Base-by-base conservation (phyloP, 208 protist species). In the Wallacemonas collosoma region DNA sequence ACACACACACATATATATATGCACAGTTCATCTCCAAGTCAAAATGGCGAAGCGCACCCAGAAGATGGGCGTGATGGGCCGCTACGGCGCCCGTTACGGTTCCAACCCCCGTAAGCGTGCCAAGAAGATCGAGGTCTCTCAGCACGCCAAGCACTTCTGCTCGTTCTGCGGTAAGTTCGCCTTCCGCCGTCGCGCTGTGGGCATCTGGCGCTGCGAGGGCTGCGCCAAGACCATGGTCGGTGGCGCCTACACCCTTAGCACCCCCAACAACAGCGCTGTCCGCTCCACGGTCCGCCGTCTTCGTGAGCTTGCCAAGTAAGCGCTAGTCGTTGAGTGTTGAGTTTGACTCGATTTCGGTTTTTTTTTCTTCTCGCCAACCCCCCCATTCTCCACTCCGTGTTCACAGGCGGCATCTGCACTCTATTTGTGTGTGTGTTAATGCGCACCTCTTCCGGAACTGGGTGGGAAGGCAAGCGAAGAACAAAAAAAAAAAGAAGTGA, bases 11-110 rank as follows among this genome's bases (percentile, higher is more conserved):
- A 6, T 1, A 50, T 63, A 58, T 0, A 6, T 1, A 50, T 63
- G 36, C 17, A 63, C 4, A 35, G 15, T 68, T 79, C 48, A 56
- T 69, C 11, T 72, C 48, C 17, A 78, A 79, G 54, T 61, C 50
- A 73, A 69, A 68, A 98, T 98, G 98, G 82, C 95, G 62, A 99
- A 99, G 87, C 97, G 98, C 73, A 99, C 99, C 17, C 97, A 98
- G 70, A 99, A 99, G 95, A 99, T 99, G 90, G 98, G 98, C 81
- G 95, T 99, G 79, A 98, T 98, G 86, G 99, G 99, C 69, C 99
- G 99, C 92, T 99, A 99, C 86, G 98, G 98, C 78, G 98, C 98
- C 80, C 95, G 99, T 81, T 99, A 99, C 87, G 99, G 99, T 98
- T 90, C 98, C 75, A 99, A 99, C 77, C 95, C 99, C 39, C 90